Evolutionary conservation across 2,329 filamentous ascomycete genomes (phyloP).

Genomic region (Fusarium cyanostomum): DNA sequence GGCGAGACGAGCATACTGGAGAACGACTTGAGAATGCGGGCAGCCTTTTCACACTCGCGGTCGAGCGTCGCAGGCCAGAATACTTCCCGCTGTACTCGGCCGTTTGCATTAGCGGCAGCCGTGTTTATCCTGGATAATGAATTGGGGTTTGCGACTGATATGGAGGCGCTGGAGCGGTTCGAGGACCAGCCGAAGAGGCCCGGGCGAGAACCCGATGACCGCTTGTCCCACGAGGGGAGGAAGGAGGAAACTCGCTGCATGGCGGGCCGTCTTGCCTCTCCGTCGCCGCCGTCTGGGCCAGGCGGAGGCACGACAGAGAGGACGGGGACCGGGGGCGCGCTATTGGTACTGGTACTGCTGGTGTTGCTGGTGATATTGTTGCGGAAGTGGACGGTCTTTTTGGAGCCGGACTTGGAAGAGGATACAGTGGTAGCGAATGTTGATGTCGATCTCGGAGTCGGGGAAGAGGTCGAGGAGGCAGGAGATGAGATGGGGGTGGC

Average conservation of each 20-base stretch:
- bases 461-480: conserved; percentile 30
- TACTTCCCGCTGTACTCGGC: conserved; percentile 63
- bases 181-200: conserved; percentile 56
- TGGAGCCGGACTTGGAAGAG: conserved; percentile 14
- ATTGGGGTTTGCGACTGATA: conserved; percentile 32
- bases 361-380: conserved; percentile 21
- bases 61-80: conserved; percentile 90
- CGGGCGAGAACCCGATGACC: conserved; percentile 47
- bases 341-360: conserved; percentile 47
- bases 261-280: conserved; percentile 48
- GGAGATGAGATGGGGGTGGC: conserved; percentile 34
- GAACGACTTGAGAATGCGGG: conserved; percentile 88
- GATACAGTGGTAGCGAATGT: conserved; percentile 29
- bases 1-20: conserved; percentile 67
- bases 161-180: conserved; percentile 57
- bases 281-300: conserved; percentile 47
- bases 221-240: conserved; percentile 58
- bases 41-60: conserved; percentile 90
- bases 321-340: conserved; percentile 33
- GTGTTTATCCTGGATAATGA: conserved; percentile 49
- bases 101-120: conserved; percentile 45
- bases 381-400: conserved; percentile 32
- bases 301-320: conserved; percentile 48
- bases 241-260: conserved; percentile 58
- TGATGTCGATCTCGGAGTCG: conserved; percentile 34